Evolutionary conservation across 495 filamentous ascomycete species (phyloP).

Genomic region (Rhizodiscina lignyota): DNA sequence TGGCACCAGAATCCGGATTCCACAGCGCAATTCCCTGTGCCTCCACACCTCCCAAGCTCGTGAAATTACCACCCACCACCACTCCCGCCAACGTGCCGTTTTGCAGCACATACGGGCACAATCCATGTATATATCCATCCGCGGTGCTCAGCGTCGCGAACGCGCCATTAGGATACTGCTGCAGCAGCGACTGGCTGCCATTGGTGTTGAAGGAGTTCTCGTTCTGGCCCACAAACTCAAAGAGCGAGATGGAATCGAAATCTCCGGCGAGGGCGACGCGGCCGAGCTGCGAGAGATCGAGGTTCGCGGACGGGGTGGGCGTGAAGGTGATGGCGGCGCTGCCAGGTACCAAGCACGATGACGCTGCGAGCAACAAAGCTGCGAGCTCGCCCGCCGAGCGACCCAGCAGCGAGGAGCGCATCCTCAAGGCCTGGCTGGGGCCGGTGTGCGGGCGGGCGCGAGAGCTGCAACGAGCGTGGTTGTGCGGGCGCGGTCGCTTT

Average conservation of each 20-base stretch:
- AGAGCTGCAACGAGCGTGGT: too few species aligned
- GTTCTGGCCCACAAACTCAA: constrained; percentile 65
- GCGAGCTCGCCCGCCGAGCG: constrained; percentile 12
- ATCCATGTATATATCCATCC: constrained; percentile 67
- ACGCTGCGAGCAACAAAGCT: constrained; percentile 10
- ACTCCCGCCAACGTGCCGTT: constrained; percentile 55
- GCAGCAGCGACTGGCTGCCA: constrained; percentile 66
- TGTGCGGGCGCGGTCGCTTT: too few species aligned
- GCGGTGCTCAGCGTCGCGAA: constrained; percentile 56
- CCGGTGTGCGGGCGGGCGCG: too few species aligned
- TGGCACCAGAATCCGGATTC: constrained; percentile 44
- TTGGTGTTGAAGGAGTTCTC: constrained; percentile 48
- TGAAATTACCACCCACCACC: constrained; percentile 89
- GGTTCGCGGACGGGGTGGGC: constrained; percentile 52
- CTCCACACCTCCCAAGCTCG: constrained; percentile 62
- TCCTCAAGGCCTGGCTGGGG: constrained; percentile 20
- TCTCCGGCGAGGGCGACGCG: constrained; percentile 77
- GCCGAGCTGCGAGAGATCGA: constrained; percentile 70
- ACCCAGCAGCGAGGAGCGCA: constrained; percentile 12
- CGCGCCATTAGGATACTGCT: constrained; percentile 69
- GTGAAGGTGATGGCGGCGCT: constrained; percentile 51
- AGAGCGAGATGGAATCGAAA: constrained; percentile 82
- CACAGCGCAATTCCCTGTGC: constrained; percentile 69
- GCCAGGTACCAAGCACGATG: constrained; percentile 14
- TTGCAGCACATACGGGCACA: constrained; percentile 64